phyloP scores from a whole-genome alignment of 2,329 filamentous ascomycete species.

The Ophidiomyces ophidiicola region DNA sequence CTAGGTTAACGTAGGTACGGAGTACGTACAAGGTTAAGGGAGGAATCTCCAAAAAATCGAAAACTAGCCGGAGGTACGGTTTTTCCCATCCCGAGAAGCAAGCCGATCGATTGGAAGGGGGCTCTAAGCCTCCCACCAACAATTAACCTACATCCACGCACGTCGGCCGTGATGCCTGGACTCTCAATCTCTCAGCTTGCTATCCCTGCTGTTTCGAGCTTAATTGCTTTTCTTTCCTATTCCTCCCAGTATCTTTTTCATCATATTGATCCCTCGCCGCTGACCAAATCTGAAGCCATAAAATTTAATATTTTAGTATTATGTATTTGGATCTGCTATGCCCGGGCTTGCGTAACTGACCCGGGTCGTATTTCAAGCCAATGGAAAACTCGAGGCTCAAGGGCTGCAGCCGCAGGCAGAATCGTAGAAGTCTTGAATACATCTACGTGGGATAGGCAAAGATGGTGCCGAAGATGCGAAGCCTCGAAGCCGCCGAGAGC shows the following conservation, averaged over 20 bases:
- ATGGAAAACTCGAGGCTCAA: slow-evolving; percentile 22
- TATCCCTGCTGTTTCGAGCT: slow-evolving; percentile 40
- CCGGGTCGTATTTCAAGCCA: slow-evolving; percentile 43
- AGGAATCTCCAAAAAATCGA: too few relatives aligned
- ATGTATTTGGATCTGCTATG: slow-evolving; percentile 48
- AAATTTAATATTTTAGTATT: slow-evolving; percentile 44
- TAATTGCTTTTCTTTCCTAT: slow-evolving; percentile 50
- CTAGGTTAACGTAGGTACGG: too few relatives aligned
- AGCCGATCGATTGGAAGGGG: too few relatives aligned
- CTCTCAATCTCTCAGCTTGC: slow-evolving; percentile 35
- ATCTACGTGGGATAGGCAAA: slow-evolving; percentile 21
- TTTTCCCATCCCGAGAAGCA: too few relatives aligned
- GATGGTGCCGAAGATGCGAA: slow-evolving; percentile 53
- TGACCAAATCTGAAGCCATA: slow-evolving; percentile 39
- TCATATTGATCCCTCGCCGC: slow-evolving; percentile 42
- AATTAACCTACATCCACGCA: too few relatives aligned
- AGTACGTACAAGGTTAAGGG: too few relatives aligned
- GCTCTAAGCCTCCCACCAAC: too few relatives aligned
- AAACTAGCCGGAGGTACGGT: too few relatives aligned
- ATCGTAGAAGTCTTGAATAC: not conserved
- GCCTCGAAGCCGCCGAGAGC: slow-evolving; percentile 49
- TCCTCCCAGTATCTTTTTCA: slow-evolving; percentile 48
- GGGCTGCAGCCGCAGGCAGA: slow-evolving; percentile 13
- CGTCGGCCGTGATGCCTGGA: slow-evolving; percentile 15
- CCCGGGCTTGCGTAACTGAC: slow-evolving; percentile 46